Base-by-base conservation (phyloP, 2,329 filamentous ascomycete genomes). In the Aspergillus alliaceus region DNA sequence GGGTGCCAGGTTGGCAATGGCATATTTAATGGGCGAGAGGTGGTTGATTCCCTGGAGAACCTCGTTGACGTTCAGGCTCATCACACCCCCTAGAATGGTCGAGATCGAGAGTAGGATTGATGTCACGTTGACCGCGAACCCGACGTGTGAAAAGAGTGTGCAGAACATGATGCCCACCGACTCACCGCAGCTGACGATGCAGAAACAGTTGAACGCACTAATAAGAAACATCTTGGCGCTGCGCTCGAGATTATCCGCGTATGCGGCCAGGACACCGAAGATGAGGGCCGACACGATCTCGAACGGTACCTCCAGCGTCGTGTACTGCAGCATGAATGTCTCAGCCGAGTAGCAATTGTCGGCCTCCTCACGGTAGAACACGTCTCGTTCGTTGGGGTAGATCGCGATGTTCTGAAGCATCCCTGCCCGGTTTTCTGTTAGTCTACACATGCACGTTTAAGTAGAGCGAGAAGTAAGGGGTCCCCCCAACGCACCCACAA, bases 361-460 rank as follows among this genome's bases (percentile, higher is more conserved):
- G 59, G 88, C 87, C 64, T 90, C 84, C 73, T 93, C 90, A 62
- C 87, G 83, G 67, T 91, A 90, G 70, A 91, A 92, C 0, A 91
- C 88, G 56, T 90, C 88, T 4, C 88, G 81, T 67, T 91, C 89
- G 39, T 77, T 77, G 0, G 89, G 89, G 66, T 91, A 91, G 7
- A 90, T 81, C 3, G 88, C 87, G 4, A 91, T 86, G 66, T 91
- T 91, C 70, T 92, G 88, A 12, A 92, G 80, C 88, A 92, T 91
- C 27, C 89, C 89, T 84, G 49, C 18, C 15, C 22, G 14, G n/a
- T 34, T 37, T 57, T 49, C 47, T n/a, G 22, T 47, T 48, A 57
- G 37, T 42, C 40, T 22, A 35, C 54, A 22, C 20, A 20, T 20
- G 31, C 39, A 35, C 34, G 14, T 34, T 31, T 8, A 37, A 22